Percentiles rank a stretch among this genome's conserved stretches.
phyloP scores from a whole-genome alignment of 768 basidiomycete genomes.

The Termitomyces sp. region DNA sequence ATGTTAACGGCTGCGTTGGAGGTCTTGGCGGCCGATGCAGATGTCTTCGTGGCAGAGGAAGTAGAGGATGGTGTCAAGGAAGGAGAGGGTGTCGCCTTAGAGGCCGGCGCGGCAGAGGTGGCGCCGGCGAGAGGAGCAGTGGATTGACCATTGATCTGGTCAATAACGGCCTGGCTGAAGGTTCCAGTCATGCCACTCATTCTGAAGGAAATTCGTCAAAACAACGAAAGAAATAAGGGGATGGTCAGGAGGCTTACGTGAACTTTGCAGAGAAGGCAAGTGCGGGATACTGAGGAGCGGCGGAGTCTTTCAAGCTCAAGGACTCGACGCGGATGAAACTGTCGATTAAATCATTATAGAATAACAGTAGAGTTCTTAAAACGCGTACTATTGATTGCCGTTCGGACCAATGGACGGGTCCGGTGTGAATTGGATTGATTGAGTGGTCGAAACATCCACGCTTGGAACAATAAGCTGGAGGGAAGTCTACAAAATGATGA shows the following conservation, averaged over 20 bases:
- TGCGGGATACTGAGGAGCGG: slow-evolving; percentile 48
- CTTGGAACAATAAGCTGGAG: slow-evolving; percentile 48
- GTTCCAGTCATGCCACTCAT: slow-evolving; percentile 66
- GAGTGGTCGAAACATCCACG: slow-evolving; percentile 48
- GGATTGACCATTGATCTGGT: slow-evolving; percentile 59
- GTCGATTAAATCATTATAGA: slow-evolving; percentile 1
- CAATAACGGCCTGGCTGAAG: slow-evolving; percentile 53
- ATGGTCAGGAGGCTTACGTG: slow-evolving; percentile 41
- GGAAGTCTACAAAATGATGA: slow-evolving; percentile 34
- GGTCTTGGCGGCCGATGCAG: slow-evolving; percentile 12
- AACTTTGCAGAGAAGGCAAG: slow-evolving; percentile 80
- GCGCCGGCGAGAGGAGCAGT: slow-evolving; percentile 50
- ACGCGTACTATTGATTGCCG: slow-evolving; percentile 49
- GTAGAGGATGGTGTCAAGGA: slow-evolving; percentile 17
- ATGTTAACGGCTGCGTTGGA: slow-evolving; percentile 22
- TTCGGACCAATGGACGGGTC: slow-evolving; percentile 51
- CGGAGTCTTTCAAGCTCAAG: slow-evolving; percentile 43
- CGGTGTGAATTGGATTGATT: slow-evolving; percentile 48
- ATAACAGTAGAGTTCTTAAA: not conserved
- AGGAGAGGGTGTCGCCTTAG: slow-evolving; percentile 18
- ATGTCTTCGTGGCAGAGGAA: slow-evolving; percentile 10
- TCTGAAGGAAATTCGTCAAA: slow-evolving; percentile 28
- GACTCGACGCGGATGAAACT: slow-evolving; percentile 84
- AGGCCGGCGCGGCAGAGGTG: slow-evolving; percentile 22
- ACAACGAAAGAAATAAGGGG: not conserved